Base-by-base conservation (phyloP, 441 rosid species). In the Brassica hybrid region DNA sequence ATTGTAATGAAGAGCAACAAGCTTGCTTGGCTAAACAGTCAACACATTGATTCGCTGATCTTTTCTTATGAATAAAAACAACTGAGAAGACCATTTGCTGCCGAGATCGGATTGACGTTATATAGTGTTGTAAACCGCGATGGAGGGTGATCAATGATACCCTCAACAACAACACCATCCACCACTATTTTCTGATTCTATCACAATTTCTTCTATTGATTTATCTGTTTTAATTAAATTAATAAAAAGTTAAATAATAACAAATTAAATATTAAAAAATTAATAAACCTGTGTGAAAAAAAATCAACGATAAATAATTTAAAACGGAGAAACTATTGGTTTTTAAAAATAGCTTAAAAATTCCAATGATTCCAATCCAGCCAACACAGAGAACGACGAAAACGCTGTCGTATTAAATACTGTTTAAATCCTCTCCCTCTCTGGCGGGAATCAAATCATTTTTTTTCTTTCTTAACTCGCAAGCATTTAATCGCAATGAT, bases 401-500 rank as follows among this genome's bases (percentile, higher is more conserved):
- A 54, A 54, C 58, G 93, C 2, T 0, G 72, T 11, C 75, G 75
- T 57, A 45, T 57, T 32, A 2, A 30, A 9, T 2, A 10, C 30
- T 61, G 19, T 79, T 79, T 52, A 16, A 54, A n/a, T 68, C 58
- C 1, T 63, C 38, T 65, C 11, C 64, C 45, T 65, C 64, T 67
- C 56, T 76, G 65, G 43, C 67, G 36, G 32, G 60, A 72, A 72
- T 60, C 7, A 60, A 54, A 54, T 54, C 21, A 54, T 54, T 16
- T 54, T 0, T 54, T 7, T 50, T 54, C 2, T 54, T 7, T 50
- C 61, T 21, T 72, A 5, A 38, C 10, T 21, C 23, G 23, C 12
- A 7, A 79, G 36, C 71, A 79, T 74, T 71, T 50, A 21, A 69
- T 76, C 69, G 71, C 75, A 67, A 63, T 71, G 58, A 19, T 78